Evolutionary conservation across 352 stramenopile genomes (phyloP), one percentile per base, ranked within the genome.

Genomic region (Phytopythium boreale): DNA sequence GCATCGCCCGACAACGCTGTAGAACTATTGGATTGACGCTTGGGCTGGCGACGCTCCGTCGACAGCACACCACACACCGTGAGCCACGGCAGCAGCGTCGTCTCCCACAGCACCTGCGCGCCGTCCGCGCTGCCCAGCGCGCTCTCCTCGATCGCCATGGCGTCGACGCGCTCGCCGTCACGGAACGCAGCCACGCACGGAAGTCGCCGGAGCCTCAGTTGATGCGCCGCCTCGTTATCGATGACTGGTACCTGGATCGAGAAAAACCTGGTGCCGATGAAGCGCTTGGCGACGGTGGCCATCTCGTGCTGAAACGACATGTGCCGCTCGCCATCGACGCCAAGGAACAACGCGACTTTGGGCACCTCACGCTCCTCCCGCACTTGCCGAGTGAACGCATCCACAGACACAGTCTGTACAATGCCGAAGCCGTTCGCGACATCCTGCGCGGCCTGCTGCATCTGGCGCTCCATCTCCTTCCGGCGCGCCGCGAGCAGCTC

Each of bases 181-280:
- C 77, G 71, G 56, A 89, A 89, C 29, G 79, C 82, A 7, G 73
- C 75, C 49, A 87, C 31, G 7, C 67, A 78, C 20, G 71, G 76
- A 43, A 70, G 57, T 15, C 58, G 72, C 8, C 68, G 19, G 5
- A 89, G 27, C 8, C 78, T 61, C 62, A 87, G 65, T 61, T 84
- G 68, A 55, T 68, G 72, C 68, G 79, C 41, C 46, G 44, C 41
- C n/a, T 80, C 74, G 39, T 75, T 67, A 41, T 52, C 58, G 6
- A 20, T 6, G 0, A 29, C 9, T n/a, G 41, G 46, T n/a, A 59
- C 46, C 12, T 60, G 31, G 12, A 74, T 68, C 20, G 77, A 56
- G 69, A 79, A 87, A 56, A 91, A 89, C 68, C 85, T 88, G 56
- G 82, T 80, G 31, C 80, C 82, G 37, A 86, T 20, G 62, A 76